Base-by-base conservation (phyloP, 257 asterid genomes). In the Solanum verrucosum region DNA sequence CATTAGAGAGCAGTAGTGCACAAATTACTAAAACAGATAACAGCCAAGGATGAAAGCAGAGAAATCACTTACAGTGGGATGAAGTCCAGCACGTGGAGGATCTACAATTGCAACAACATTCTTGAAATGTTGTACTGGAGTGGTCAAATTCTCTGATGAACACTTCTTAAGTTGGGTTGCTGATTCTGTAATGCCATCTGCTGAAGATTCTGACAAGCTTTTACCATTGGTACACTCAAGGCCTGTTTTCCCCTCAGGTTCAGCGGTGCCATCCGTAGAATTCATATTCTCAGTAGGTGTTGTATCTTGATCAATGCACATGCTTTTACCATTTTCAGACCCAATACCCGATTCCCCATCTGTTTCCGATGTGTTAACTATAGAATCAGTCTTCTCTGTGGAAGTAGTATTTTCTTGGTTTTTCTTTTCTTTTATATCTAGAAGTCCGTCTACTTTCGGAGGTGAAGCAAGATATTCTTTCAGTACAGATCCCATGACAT, bases 51-150 rank as follows among this genome's bases (percentile, higher is more conserved):
- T 87, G 87, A 46, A 88, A 67, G 84, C 29, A 72, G 42, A 49
- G 42, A 87, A 14, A 89, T 82, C 87, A 92, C 98, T 94, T 92
- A 97, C 99, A 84, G 99, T 96, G 91, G 99, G 98, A 92, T 97
- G 99, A 91, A 97, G 99, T 67, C 99, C 99, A 65, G 89, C 98
- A 35, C 99, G 99, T 70, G 99, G 99, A 90, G 99, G 99, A 91
- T 97, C 99, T 83, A 96, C 99, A 90, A 96, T 94, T 73, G 99
- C 99, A 83, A 97, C 98, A 56, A 97, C 92, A 87, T 97, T 96
- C 88, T 93, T 93, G 88, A 94, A 97, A 85, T 92, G 93, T 86
- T 83, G 94, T 35, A 70, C 38, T 21, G 91, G 67, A 63, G 88
- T 71, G 86, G 83, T 86, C 65, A 77, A 84, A 88, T 85, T 89